phyloP scores from a whole-genome alignment of 2,329 filamentous ascomycete genomes.

The Drechslerella dactyloides region DNA sequence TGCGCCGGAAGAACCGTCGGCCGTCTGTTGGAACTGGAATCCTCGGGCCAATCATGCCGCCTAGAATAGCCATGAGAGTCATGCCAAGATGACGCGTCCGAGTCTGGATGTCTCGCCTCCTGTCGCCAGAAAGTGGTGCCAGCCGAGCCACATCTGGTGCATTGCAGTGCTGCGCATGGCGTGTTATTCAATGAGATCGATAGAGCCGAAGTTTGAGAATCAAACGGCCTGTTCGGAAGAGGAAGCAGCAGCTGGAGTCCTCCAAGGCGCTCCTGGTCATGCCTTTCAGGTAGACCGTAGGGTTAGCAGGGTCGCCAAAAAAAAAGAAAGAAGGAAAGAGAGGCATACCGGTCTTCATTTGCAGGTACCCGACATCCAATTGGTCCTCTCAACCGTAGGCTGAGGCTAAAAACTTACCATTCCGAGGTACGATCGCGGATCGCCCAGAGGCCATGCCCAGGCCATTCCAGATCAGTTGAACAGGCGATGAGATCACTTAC shows the following conservation, averaged over 20 bases:
- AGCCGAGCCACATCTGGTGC: slow-evolving; percentile 2
- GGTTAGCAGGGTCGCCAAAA: background rate
- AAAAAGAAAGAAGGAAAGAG: background rate
- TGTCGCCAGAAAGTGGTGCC: slow-evolving; percentile 3
- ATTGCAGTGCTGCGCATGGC: slow-evolving; percentile 1
- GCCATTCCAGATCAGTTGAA: slow-evolving; percentile 2
- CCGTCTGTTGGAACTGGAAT: background rate
- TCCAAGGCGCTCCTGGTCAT: background rate
- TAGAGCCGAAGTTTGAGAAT: slow-evolving; percentile 3
- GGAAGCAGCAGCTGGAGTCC: background rate
- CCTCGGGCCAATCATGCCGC: background rate
- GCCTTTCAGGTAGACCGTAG: background rate
- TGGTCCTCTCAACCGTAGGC: background rate
- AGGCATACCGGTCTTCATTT: background rate
- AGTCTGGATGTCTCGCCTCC: slow-evolving; percentile 6
- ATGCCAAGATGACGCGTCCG: slow-evolving; percentile 4
- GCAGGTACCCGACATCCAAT: background rate
- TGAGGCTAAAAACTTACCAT: background rate
- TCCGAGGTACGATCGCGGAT: background rate
- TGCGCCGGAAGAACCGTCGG: background rate
- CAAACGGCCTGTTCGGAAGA: background rate
- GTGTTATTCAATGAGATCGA: background rate
- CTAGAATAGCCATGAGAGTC: background rate
- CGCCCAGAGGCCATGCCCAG: background rate
- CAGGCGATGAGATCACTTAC: background rate